Evolutionary conservation across 192 early-diverging fungal genomes (phyloP).

Genomic region (Mortierella antarctica): DNA sequence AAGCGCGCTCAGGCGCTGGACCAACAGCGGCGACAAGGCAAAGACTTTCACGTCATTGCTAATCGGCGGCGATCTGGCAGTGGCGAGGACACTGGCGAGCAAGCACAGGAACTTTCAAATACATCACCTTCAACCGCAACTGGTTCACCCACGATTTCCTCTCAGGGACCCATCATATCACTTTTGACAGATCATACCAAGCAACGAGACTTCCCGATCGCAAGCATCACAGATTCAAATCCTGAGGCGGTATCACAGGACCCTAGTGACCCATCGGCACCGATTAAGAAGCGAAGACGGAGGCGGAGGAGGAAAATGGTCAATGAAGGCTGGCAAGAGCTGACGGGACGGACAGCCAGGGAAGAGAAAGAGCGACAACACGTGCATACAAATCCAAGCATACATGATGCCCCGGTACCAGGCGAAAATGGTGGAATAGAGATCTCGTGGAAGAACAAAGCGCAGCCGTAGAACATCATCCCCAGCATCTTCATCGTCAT

Average conservation of each 20-base stretch:
- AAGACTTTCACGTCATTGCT: slow-evolving; percentile 44
- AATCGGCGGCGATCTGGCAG: slow-evolving; percentile 3
- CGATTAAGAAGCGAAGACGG: slow-evolving; percentile 35
- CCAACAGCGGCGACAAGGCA: slow-evolving; percentile 48
- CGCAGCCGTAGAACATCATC: background rate
- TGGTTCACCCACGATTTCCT: slow-evolving; percentile 14
- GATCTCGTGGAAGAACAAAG: slow-evolving; percentile 44
- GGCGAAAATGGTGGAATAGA: slow-evolving; percentile 50
- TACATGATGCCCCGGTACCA: background rate
- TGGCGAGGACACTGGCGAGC: background rate
- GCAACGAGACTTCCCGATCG: too few species aligned
- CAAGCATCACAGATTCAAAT: too few species aligned
- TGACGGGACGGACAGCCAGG: slow-evolving; percentile 48
- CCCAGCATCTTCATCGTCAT: background rate
- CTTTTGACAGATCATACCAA: slow-evolving; percentile 36
- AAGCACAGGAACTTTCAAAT: background rate
- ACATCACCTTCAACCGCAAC: background rate
- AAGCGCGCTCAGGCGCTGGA: slow-evolving; percentile 52
- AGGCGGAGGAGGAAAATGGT: slow-evolving; percentile 51
- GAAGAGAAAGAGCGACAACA: slow-evolving; percentile 33
- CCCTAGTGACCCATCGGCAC: background rate
- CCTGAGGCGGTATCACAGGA: background rate
- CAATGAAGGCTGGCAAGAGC: slow-evolving; percentile 51
- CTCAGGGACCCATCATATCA: slow-evolving; percentile 34
- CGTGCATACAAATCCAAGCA: background rate